Base-by-base conservation (phyloP, 768 basidiomycete species). In the Amanita pallidorosea region DNA sequence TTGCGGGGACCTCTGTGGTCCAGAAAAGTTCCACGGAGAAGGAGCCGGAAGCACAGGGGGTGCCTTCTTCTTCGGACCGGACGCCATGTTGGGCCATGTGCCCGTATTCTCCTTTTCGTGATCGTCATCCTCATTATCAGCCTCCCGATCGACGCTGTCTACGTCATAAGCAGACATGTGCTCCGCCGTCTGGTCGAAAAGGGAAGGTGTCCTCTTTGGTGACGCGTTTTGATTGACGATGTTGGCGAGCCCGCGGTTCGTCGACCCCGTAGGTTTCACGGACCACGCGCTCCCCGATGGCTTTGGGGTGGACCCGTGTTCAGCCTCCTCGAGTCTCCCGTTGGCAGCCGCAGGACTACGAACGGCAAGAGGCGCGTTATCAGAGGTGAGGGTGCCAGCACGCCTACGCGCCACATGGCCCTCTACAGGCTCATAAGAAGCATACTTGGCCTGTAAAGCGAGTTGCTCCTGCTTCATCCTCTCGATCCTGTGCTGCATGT, bases 401-500 rank as follows among this genome's bases (percentile, higher is more conserved):
- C 50, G 50, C 42, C 20, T 41, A 11, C 50, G 42, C 22, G 31
- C n/a, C 23, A 36, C 11, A 17, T 34, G 41, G 22, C 22, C 22
- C 9, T 22, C 20, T 1, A 43, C 13, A 22, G 42, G 22, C 23
- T 51, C 50, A 17, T 25, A 31, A 7, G 42, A 34, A 7, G 31
- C 33, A 33, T 44, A 51, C 42, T 51, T 44, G 15, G 50, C 50
- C 42, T 51, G 50, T 23, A 51, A 31, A 7, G 50, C 43, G 6
- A 51, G 29, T 34, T 51, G 50, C 31, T 51, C 50, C 20, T 45
- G 50, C 17, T 37, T 51, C 42, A 51, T 41, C 35, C 22, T 44
- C 22, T 51, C 50, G 5, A 51, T 8, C 23, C 22, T 44, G 33
- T 42, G 42, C 41, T 45, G n/a, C 42, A 51, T 34, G 12, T 51